Evolutionary conservation across 345 rosid genomes (phyloP).

Genomic region (Dimocarpus longan): DNA sequence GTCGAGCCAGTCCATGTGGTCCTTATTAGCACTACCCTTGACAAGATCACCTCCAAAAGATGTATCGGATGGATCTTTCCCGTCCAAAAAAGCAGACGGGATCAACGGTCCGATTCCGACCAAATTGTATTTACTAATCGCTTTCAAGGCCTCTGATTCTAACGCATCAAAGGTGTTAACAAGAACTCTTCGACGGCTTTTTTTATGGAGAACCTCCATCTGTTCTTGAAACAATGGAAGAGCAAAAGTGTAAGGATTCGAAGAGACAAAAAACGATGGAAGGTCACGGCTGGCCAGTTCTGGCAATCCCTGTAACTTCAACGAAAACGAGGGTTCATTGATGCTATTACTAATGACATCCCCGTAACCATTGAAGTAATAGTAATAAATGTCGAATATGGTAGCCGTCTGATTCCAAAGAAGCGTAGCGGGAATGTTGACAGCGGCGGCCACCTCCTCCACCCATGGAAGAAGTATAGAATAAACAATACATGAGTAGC

Average conservation of each 20-base stretch:
- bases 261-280: slow-evolving; percentile 56
- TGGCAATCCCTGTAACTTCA: slow-evolving; percentile 56
- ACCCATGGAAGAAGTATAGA: slow-evolving; percentile 66
- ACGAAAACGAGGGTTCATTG: slow-evolving; percentile 16
- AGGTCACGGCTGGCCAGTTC: slow-evolving; percentile 37
- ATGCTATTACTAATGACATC: slow-evolving; percentile 27
- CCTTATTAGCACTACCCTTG: slow-evolving; percentile 28
- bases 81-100: slow-evolving; percentile 22
- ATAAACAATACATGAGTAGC: slow-evolving; percentile 37
- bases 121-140: slow-evolving; percentile 24
- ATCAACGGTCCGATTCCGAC: slow-evolving; percentile 39
- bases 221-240: slow-evolving; percentile 33
- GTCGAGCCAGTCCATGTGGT: slow-evolving; percentile 46
- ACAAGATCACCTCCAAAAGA: slow-evolving; percentile 20
- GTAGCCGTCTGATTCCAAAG: slow-evolving; percentile 81
- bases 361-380: slow-evolving; percentile 48
- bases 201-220: slow-evolving; percentile 30
- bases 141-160: slow-evolving; percentile 35
- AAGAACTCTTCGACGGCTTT: slow-evolving; percentile 35
- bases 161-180: slow-evolving; percentile 50
- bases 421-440: slow-evolving; percentile 39
- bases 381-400: slow-evolving; percentile 56
- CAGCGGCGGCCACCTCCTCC: slow-evolving; percentile 44
- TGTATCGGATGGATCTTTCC: slow-evolving; percentile 15
- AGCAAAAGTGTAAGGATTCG: slow-evolving; percentile 9